phyloP scores from a whole-genome alignment of 2,329 filamentous ascomycete species.

The Hortaea sp. region DNA sequence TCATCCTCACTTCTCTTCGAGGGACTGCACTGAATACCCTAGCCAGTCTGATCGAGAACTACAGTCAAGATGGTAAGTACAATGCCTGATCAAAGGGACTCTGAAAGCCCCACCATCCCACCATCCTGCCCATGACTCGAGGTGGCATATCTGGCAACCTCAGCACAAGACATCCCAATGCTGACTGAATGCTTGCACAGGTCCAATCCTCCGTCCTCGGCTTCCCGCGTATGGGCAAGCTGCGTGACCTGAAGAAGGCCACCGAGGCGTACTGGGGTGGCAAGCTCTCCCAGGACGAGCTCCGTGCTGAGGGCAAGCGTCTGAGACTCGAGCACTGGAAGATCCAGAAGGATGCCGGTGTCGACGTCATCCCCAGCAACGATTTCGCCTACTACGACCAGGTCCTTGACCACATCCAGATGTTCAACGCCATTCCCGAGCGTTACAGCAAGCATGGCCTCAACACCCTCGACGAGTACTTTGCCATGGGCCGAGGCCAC shows the following conservation, averaged over 20 bases:
- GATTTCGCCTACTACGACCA: conserved; percentile 99
- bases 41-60: no score
- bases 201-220: conserved; percentile 68
- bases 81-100: no score
- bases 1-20: no score
- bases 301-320: conserved; percentile 90
- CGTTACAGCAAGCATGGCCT: conserved; percentile 88
- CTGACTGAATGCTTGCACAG: conserved; percentile 8
- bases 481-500: conserved; percentile 98
- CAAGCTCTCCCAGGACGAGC: conserved; percentile 85
- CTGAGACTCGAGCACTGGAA: conserved; percentile 97
- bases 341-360: conserved; percentile 97
- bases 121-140: no score
- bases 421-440: conserved; percentile 88
- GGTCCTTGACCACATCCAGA: conserved; percentile 93
- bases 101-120: no score
- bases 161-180: no score
- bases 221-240: conserved; percentile 97
- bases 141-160: no score
- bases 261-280: conserved; percentile 96
- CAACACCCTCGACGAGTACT: conserved; percentile 88
- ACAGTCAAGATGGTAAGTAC: no score
- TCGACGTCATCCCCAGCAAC: conserved; percentile 97
- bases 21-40: no score
- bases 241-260: conserved; percentile 99